Conservation (phyloP, 768 basidiomycete species). For the Tephrocybe rancida region DNA sequence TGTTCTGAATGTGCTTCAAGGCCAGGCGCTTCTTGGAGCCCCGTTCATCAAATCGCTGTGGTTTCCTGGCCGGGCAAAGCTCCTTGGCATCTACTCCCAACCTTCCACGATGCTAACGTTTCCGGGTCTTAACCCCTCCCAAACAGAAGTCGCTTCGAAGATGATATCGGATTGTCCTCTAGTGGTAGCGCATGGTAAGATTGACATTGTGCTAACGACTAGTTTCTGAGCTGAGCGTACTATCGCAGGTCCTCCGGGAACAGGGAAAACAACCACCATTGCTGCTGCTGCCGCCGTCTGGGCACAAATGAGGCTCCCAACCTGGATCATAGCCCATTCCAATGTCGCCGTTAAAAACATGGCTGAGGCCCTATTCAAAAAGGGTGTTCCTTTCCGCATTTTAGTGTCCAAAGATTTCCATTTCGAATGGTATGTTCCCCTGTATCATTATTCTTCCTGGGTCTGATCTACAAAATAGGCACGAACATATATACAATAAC, state of each 20-base stretch:
- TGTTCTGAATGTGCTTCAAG: constrained; percentile 36
- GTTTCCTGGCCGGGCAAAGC: constrained; percentile 34
- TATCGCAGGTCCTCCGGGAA: constrained; percentile 47
- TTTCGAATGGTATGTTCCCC: constrained; percentile 41
- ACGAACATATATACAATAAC: constrained; percentile 47
- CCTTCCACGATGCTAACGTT: background rate
- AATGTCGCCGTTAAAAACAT: constrained; percentile 56
- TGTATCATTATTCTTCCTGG: too few relatives aligned
- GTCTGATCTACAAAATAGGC: constrained; percentile 34
- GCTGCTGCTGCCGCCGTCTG: constrained; percentile 42
- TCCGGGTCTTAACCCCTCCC: constrained; percentile 36
- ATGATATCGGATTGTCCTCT: constrained; percentile 35
- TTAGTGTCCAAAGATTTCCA: constrained; percentile 52
- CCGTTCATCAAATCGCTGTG: constrained; percentile 40
- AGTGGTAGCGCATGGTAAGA: constrained; percentile 40
- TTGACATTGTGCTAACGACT: background rate
- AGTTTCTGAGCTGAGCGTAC: background rate
- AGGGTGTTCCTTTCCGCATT: constrained; percentile 39
- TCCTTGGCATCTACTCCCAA: background rate
- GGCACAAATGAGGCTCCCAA: constrained; percentile 22
- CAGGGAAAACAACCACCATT: constrained; percentile 57
- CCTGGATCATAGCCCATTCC: constrained; percentile 50
- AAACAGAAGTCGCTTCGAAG: constrained; percentile 33
- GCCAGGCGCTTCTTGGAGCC: constrained; percentile 28
- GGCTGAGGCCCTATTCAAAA: constrained; percentile 41